phyloP scores from a whole-genome alignment of 192 early-diverging fungal species.

The Oehlia diaphana region DNA sequence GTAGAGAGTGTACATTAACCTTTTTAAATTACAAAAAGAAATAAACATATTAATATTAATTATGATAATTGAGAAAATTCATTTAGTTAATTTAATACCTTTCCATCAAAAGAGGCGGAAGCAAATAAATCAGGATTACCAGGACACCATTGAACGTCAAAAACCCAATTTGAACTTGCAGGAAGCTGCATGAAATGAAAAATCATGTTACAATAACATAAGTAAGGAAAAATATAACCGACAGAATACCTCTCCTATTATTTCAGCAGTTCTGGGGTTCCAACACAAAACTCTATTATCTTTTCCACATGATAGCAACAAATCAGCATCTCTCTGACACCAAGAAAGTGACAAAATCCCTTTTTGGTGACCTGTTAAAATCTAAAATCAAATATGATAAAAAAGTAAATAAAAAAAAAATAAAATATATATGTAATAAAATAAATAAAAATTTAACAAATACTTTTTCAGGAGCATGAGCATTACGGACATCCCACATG shows the following conservation, averaged over 20 bases:
- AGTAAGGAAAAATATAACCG: background rate
- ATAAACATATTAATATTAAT: background rate
- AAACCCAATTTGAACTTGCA: constrained; percentile 87
- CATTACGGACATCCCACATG: constrained; percentile 96
- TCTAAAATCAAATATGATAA: constrained; percentile 35
- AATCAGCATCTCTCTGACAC: constrained; percentile 92
- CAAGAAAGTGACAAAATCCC: constrained; percentile 92
- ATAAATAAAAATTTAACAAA: background rate
- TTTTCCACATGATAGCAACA: constrained; percentile 93
- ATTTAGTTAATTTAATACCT: constrained; percentile 37
- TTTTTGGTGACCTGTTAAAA: constrained; percentile 82
- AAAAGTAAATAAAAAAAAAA: background rate
- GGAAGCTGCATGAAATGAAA: constrained; percentile 52
- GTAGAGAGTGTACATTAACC: constrained; percentile 82
- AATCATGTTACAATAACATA: background rate
- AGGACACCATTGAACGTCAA: constrained; percentile 95
- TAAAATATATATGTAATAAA: constrained; percentile 6
- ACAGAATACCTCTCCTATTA: constrained; percentile 73
- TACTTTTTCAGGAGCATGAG: constrained; percentile 83
- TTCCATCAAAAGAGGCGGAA: constrained; percentile 92
- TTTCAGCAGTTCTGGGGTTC: constrained; percentile 80
- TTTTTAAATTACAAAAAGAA: constrained; percentile 11
- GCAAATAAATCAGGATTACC: constrained; percentile 90
- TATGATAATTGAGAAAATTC: background rate
- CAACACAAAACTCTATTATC: constrained; percentile 93